Base-by-base conservation (phyloP, 495 filamentous ascomycete species). In the Opeltia flavorubescens region DNA sequence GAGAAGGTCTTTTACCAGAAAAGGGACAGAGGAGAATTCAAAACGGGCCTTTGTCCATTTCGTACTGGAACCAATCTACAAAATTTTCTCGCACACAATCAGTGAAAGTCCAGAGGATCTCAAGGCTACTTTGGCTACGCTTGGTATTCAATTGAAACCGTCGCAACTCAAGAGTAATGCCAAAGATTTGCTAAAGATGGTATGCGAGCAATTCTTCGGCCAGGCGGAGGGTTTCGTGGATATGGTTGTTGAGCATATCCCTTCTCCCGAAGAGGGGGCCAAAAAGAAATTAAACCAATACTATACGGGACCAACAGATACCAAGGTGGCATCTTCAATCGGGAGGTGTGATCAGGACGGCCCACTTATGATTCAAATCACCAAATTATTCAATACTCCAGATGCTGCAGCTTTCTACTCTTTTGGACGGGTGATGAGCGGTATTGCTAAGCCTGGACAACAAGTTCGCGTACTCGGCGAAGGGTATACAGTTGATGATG, bases 121-220 rank as follows among this genome's bases (percentile, higher is more conserved):
- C 40, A 89, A 86, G 60, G 70, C 69, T 12, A 94, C 84, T 5
- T 68, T 98, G 45, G 80, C 71, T 13, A 81, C 77, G 36, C 71
- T 98, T 5, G 86, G 86, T 1, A 93, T 98, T 54, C 62, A 64
- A 24, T 63, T 98, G 48, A 96, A 95, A 62, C 89, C 89, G 6
- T 87, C 88, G 2, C 86, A 94, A 60, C 85, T 89, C 59, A 89
- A 81, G 63, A 71, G 79, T 1, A 87, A 96, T 57, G 87, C 91
- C 9, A 93, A 88, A 57, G 82, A 84, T 23, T 73, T 98, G 6
- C 71, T 98, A 28, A 86, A 81, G 60, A 67, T 89, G 18, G 93
- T 94, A 21, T 98, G 93, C 58, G 84, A 84, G 60, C 83, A 94
- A 55, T 98, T 95, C 65, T 98, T 98, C 53, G 91, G 89, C 17